Evolutionary conservation across 202 grass and related monocot genomes (phyloP), one percentile per base, ranked within the genome.

Genomic region (Setaria viridis): DNA sequence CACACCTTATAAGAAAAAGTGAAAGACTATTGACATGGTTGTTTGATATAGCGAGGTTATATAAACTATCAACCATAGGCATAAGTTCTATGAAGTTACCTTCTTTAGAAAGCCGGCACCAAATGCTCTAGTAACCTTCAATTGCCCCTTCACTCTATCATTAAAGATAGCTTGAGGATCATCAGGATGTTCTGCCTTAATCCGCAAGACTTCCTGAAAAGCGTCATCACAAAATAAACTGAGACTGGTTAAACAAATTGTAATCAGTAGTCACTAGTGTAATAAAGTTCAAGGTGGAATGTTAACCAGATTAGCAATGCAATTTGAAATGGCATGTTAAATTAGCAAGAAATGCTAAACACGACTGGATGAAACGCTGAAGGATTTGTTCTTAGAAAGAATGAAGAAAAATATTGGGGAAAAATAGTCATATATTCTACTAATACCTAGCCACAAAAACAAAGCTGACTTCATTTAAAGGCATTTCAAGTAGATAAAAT

Each of bases 91-190:
- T 53, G 46, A 65, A 83, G 54, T 50, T 84, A 97, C 94, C 94
- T 97, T 94, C 78, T 97, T 97, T 62, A 97, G 90, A 91, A 97
- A 97, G 21, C 84, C 90, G 16, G 94, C 90, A 83, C 94, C 94
- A 97, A 97, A 97, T 85, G 94, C 94, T 85, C 92, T 88, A 65
- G 92, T 97, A 80, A 97, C 92, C 78, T 97, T 97, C 88, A 97
- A 71, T 46, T 97, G 94, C 51, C 94, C 94, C 65, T 97, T 97
- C 70, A 97, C 94, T 84, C 94, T 92, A 75, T 87, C 92, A 85
- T 97, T 97, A 62, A 91, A 97, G 29, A 97, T 88, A 74, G 92
- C 90, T 86, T 97, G 90, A 78, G 90, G 88, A 62, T 97, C 94
- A 50, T 97, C 94, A 84, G 62, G 68, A 91, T 94, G 94, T 83